Evolutionary conservation across 2,329 filamentous ascomycete genomes (phyloP), one percentile per base, ranked within the genome.

Genomic region (Paecilomyces formosus): DNA sequence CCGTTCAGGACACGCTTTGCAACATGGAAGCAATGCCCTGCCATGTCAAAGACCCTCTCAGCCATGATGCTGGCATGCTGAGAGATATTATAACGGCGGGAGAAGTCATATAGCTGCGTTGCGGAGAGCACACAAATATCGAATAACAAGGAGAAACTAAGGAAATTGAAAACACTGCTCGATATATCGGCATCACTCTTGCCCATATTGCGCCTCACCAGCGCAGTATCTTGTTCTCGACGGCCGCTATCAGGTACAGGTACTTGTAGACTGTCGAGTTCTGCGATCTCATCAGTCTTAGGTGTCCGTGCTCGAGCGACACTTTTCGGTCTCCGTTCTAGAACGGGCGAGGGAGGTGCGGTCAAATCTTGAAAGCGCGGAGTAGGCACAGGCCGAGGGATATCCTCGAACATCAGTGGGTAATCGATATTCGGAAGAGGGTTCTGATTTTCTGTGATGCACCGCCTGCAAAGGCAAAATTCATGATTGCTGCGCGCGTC

Each of bases 241-340:
- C 21, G 49, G 7, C 30, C 28, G 39, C n/a, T 58, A 26, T 64
- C 67, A 22, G 58, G 55, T 24, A 61, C 65, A 18, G 63, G 57
- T 3, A 74, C 64, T 58, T 74, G 72, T 26, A 67, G 61, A 8
- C 72, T 71, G 53, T 74, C 72, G 30, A 74, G 57, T 55, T 74
- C 72, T 3, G 72, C 72, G 18, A 74, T 68, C 58, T 70, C 70
- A 4, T 66, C 53, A 1, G 67, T 60, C 55, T 57, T 62, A 26
- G 56, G 51, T n/a, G 58, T 55, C 30, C 57, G 58, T n/a, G 26
- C 39, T 21, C 21, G 26, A 15, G 26, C 28, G 18, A 30, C 22
- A 54, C 58, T 64, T 49, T 50, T 57, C 49, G 57, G 49, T 52
- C 58, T 57, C 11, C 33, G 53, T 51, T 52, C 22, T 24, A 22